Conservation (phyloP, 768 basidiomycete genomes). For the Postia placenta region DNA sequence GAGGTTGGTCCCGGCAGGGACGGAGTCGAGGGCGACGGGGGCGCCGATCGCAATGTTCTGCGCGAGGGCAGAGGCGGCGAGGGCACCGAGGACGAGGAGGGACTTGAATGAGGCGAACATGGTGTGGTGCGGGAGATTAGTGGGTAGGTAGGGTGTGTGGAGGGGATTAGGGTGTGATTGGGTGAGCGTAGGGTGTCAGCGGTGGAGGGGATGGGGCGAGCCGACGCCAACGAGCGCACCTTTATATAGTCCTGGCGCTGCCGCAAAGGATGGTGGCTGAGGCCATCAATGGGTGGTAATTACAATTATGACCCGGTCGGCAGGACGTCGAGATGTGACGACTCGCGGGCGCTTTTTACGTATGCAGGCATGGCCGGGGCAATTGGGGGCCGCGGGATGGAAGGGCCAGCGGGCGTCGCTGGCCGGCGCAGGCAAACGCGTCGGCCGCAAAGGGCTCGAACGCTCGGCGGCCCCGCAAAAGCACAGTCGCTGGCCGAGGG, state of each 20-base stretch:
- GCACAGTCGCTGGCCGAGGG: not conserved
- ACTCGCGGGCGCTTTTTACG: no score
- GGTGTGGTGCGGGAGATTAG: not conserved
- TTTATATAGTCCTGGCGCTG: not conserved
- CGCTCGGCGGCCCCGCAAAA: no score
- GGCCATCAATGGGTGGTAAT: no score
- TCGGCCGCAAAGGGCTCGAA: no score
- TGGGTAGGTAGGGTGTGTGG: not conserved
- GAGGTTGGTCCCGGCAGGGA: conserved; percentile 23
- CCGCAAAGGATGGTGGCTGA: no score
- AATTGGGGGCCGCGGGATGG: no score
- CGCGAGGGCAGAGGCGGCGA: conserved; percentile 17
- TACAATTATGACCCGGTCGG: no score
- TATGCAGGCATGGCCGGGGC: no score
- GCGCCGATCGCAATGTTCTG: conserved; percentile 28
- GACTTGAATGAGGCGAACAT: conserved; percentile 4
- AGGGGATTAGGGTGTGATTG: not conserved
- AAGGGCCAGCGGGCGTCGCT: no score
- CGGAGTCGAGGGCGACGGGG: conserved; percentile 17
- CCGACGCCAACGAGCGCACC: not conserved
- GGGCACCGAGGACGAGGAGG: conserved; percentile 15
- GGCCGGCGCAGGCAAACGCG: no score
- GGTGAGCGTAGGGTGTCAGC: not conserved
- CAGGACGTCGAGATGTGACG: no score
- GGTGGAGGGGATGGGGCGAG: not conserved